Evolutionary conservation across 176 grass and related monocot genomes (phyloP), one percentile per base, ranked within the genome.

Genomic region (Triticum monococcum): DNA sequence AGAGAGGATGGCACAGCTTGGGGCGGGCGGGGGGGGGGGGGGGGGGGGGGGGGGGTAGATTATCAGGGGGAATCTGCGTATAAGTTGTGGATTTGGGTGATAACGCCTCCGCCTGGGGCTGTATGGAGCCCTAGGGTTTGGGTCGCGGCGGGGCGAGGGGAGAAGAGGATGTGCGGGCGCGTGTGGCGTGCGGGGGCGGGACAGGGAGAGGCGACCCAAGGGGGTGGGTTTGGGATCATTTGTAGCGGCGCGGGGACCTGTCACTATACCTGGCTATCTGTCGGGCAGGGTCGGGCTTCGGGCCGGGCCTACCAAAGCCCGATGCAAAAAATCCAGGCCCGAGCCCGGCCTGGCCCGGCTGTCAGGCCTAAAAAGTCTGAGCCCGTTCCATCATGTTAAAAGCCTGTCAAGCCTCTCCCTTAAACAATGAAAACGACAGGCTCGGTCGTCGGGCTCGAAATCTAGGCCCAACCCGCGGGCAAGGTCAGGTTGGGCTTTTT

Each of bases 81-180:
- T 25, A 18, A 48, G 7, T 0, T 38, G 78, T n/a, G 26, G 30
- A 43, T 40, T 78, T 52, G 69, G 83, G 65, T 28, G 46, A 17
- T 8, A 10, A 12, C 45, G 69, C 46, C 69, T 69, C 50, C 64
- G 78, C 78, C 24, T 14, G 84, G 64, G 28, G 64, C 5, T 54
- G 35, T 23, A 11, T 68, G n/a, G 67, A 73, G 65, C 33, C 75
- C 84, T 86, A 90, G 88, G 88, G 88, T 90, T 90, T 90, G 79
- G 72, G 64, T n/a, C 79, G 80, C 61, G 46, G 72, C 63, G 63
- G 30, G 23, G 54, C 40, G 25, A 11, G 20, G 32, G 13, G 56
- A 37, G 23, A 14, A 45, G 40, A 75, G 30, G 69, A 67, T 82
- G 69, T 45, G 70, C 57, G 68, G 68, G 23, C 54, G 82, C 82